These are phyloP conservation scores for Oryza officinalis DNA, from an alignment of 176 grass and related monocot genomes.

Conservation along the genomic window DNA sequence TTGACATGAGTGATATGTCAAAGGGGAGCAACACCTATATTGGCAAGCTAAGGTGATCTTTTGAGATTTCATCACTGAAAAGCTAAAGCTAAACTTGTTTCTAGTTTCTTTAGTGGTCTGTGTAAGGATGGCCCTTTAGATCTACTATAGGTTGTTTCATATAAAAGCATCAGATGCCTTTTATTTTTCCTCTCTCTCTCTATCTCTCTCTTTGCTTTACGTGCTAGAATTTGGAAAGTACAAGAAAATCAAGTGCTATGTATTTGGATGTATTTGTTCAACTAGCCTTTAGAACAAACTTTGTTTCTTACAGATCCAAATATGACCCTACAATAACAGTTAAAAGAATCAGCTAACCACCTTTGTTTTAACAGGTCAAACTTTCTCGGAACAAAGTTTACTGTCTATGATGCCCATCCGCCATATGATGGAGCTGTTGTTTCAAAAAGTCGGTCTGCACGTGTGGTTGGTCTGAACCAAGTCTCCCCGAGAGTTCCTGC, in stretches of 20 bases:
- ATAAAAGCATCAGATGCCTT: background rate
- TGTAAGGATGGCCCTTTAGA: background rate
- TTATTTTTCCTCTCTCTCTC: background rate
- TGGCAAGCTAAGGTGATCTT: conserved; percentile 85
- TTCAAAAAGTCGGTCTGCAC: conserved; percentile 67
- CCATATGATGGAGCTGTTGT: conserved; percentile 75
- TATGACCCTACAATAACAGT: background rate
- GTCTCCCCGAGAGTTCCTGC: conserved; percentile 76
- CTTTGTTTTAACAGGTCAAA: conserved; percentile 68
- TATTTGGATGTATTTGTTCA: too few relatives aligned
- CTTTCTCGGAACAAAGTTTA: conserved; percentile 98
- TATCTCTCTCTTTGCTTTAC: background rate
- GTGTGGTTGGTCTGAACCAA: conserved; percentile 73
- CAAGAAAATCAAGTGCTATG: background rate
- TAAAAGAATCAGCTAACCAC: conserved; percentile 8
- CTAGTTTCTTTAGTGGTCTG: background rate
- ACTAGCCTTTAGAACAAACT: too few relatives aligned
- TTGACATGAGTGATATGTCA: conserved; percentile 70
- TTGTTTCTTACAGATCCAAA: background rate
- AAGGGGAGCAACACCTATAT: conserved; percentile 84
- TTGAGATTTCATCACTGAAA: conserved; percentile 19
- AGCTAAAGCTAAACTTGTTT: conserved; percentile 14
- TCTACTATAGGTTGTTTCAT: conserved; percentile 7
- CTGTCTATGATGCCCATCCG: conserved; percentile 91
- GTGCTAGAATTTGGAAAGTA: background rate